Conservation (phyloP, 2,329 filamentous ascomycete species). For the Pseudofabraea citricarpa region DNA sequence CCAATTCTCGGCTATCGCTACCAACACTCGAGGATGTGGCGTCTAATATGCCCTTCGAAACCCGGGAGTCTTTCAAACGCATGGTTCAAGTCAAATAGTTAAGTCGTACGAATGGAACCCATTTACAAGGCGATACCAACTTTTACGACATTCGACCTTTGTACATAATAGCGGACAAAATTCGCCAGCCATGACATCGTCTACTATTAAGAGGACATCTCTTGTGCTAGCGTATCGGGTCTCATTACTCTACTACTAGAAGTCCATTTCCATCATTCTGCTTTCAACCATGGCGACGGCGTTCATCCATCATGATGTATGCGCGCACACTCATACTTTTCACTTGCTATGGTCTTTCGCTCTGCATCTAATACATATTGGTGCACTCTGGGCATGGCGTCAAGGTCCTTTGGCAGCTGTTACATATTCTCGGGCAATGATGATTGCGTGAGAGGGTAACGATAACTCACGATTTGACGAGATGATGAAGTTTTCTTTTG, state of each 20-base stretch:
- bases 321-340: constrained; percentile 8
- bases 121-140: constrained; percentile 5
- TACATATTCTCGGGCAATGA: background rate
- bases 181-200: constrained; percentile 12
- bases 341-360: constrained; percentile 8
- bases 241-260: constrained; percentile 12
- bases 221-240: constrained; percentile 18
- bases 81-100: constrained; percentile 24
- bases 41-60: constrained; percentile 17
- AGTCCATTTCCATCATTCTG: constrained; percentile 16
- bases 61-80: constrained; percentile 21
- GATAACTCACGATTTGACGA: constrained; percentile 25
- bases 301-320: constrained; percentile 11
- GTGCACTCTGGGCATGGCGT: constrained; percentile 4
- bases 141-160: constrained; percentile 18
- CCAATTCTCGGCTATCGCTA: constrained; percentile 19
- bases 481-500: constrained; percentile 20
- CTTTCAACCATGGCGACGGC: constrained; percentile 11
- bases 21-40: constrained; percentile 17
- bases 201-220: constrained; percentile 19
- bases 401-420: background rate
- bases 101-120: background rate
- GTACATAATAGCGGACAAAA: constrained; percentile 28
- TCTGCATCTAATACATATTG: constrained; percentile 6
- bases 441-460: constrained; percentile 20